Evolutionary conservation across 192 early-diverging fungal genomes (phyloP), one percentile per base, ranked within the genome.

Genomic region (Dissophora ornata): DNA sequence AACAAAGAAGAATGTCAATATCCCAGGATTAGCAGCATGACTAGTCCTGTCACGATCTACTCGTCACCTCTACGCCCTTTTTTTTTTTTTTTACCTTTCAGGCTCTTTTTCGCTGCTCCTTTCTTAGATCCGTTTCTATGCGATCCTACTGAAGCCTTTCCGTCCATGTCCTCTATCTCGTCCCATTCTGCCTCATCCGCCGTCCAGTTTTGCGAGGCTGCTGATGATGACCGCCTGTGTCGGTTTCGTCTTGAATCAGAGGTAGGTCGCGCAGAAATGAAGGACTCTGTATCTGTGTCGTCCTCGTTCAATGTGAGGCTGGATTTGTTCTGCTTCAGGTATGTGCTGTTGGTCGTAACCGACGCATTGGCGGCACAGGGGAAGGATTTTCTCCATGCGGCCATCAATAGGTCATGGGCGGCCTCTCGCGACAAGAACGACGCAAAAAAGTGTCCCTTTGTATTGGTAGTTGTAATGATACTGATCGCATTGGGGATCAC

Each of bases 401-500:
- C 88, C 62, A 85, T 81, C 9, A 94, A 70, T 49, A 91, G 81
- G 67, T 91, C 90, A 44, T 86, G 90, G 1, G 89, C 89, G 42
- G 83, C 83, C 50, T 96, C 95, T 30, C 95, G 92, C 56, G 90
- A 89, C n/a, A 96, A 79, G 51, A 96, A 94, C 7, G 95, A 95
- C 9, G 91, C 89, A 60, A 96, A 96, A 57, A 92, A 91, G 50
- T 94, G 51, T 28, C 45, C 42, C 60, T 80, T 83, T 71, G 85
- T 78, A 85, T 92, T 45, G 85, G 81, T 50, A 84, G 85, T 40
- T 81, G 66, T 45, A 87, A 91, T 30, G 87, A 87, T 46, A 67
- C 89, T 88, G 69, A 96, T 93, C 3, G 95, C 95, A 62, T 96
- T 96, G 46, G 94, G 95, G 50, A 96, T 93, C 54, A 96, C 86